Conservation (phyloP, 2,329 filamentous ascomycete genomes). For the Cladosporium halotolerans region DNA sequence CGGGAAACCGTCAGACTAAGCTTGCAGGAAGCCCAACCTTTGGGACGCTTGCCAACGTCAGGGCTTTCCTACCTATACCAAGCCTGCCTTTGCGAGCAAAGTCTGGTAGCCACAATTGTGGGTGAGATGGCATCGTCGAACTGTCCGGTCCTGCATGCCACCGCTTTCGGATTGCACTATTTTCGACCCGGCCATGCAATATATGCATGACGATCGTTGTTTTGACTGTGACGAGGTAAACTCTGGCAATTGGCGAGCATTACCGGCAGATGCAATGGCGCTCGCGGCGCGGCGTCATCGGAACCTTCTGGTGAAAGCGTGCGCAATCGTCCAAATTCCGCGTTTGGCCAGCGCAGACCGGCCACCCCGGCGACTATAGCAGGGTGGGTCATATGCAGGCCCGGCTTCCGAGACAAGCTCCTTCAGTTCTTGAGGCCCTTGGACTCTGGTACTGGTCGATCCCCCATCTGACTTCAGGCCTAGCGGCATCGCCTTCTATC, state of each 20-base stretch:
- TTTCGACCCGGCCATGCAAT: too few relatives aligned
- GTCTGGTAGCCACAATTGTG: not conserved
- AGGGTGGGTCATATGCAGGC: not conserved
- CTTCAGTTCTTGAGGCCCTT: slow-evolving; percentile 2
- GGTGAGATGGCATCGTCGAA: not conserved
- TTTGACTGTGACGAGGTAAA: too few relatives aligned
- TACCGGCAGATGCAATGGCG: too few relatives aligned
- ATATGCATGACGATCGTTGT: too few relatives aligned
- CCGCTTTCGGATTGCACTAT: too few relatives aligned
- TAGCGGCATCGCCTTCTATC: not conserved
- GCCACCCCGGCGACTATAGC: slow-evolving; percentile 4
- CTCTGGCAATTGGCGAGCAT: too few relatives aligned
- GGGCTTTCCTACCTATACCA: not conserved
- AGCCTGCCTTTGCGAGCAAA: not conserved
- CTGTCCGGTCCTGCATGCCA: too few relatives aligned
- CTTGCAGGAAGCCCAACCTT: not conserved
- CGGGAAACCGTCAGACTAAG: not conserved
- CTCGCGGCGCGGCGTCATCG: too few relatives aligned
- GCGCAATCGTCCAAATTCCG: not conserved
- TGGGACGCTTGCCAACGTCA: slow-evolving; percentile 3
- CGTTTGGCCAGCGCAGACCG: not conserved
- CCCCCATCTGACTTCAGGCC: not conserved
- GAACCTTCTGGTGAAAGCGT: too few relatives aligned
- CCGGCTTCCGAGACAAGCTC: slow-evolving; percentile 10
- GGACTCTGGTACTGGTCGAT: slow-evolving; percentile 2